Conservation (phyloP, 768 basidiomycete species). For the Nevesoporus exiguus region DNA sequence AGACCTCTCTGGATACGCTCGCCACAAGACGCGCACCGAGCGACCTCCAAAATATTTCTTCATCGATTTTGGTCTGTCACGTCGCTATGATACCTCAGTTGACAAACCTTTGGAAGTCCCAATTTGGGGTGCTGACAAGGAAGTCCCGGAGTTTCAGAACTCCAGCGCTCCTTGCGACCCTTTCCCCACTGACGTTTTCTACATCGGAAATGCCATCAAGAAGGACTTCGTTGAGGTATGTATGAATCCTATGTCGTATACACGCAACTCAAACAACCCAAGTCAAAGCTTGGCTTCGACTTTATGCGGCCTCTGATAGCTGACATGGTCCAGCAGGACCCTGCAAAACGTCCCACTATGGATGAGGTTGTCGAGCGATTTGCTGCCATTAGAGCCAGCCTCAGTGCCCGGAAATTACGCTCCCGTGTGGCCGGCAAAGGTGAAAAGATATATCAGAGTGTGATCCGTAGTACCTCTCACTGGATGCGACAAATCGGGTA, state of each 20-base stretch:
- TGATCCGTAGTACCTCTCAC: background rate
- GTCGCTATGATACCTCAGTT: slow-evolving; percentile 25
- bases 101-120: slow-evolving; percentile 23
- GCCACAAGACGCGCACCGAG: slow-evolving; percentile 8
- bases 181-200: slow-evolving; percentile 44
- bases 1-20: slow-evolving; percentile 20
- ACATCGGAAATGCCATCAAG: slow-evolving; percentile 38
- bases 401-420: background rate
- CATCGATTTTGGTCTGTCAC: slow-evolving; percentile 25
- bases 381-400: background rate
- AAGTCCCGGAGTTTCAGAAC: slow-evolving; percentile 37
- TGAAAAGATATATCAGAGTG: background rate
- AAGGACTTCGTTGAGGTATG: slow-evolving; percentile 31
- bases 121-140: too few relatives aligned
- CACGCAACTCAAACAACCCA: background rate
- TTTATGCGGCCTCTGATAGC: slow-evolving; percentile 35
- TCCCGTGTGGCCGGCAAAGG: background rate
- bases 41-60: slow-evolving; percentile 19
- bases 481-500: background rate
- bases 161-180: slow-evolving; percentile 29
- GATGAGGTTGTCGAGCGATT: background rate
- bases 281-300: background rate
- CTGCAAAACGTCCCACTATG: slow-evolving; percentile 9
- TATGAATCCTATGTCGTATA: background rate
- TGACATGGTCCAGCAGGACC: slow-evolving; percentile 39